Evolutionary conservation across 306 rosid species (phyloP).

Genomic region (Nissolia schottii): DNA sequence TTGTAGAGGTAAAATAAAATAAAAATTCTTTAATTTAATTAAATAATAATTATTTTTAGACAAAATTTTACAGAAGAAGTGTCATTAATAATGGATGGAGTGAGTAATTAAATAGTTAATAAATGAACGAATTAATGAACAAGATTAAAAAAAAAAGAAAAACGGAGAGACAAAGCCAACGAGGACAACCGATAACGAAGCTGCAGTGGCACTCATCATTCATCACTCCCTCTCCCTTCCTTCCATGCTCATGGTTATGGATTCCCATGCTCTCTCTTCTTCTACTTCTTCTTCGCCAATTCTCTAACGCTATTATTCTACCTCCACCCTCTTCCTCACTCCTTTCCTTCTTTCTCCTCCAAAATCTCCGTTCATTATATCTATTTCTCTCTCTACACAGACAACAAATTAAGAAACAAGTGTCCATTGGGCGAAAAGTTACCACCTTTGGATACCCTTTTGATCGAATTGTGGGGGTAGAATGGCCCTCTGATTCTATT

Average conservation of each 20-base stretch:
- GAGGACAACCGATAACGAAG: background rate
- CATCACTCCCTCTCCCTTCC: constrained; percentile 9
- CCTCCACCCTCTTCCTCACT: background rate
- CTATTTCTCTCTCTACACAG: background rate
- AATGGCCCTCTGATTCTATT: constrained; percentile 18
- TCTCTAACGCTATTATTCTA: background rate
- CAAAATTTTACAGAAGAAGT: too few species aligned
- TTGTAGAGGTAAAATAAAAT: too few species aligned
- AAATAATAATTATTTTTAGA: too few species aligned
- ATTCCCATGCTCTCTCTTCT: constrained; percentile 19
- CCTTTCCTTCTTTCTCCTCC: background rate
- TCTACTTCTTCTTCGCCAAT: background rate
- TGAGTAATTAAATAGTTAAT: background rate
- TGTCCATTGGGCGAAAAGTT: background rate
- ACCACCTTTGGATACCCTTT: constrained; percentile 1
- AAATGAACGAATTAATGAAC: background rate
- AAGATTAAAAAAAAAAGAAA: background rate
- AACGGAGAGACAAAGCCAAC: background rate
- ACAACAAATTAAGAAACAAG: background rate
- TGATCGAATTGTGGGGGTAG: background rate
- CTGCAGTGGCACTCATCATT: background rate
- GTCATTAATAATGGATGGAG: too few species aligned
- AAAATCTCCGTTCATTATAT: background rate
- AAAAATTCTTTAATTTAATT: too few species aligned
- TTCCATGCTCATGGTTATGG: constrained; percentile 28